These are phyloP conservation scores for Claviceps arundinis DNA, from an alignment of 2,329 filamentous ascomycete genomes.

Conservation along the genomic window DNA sequence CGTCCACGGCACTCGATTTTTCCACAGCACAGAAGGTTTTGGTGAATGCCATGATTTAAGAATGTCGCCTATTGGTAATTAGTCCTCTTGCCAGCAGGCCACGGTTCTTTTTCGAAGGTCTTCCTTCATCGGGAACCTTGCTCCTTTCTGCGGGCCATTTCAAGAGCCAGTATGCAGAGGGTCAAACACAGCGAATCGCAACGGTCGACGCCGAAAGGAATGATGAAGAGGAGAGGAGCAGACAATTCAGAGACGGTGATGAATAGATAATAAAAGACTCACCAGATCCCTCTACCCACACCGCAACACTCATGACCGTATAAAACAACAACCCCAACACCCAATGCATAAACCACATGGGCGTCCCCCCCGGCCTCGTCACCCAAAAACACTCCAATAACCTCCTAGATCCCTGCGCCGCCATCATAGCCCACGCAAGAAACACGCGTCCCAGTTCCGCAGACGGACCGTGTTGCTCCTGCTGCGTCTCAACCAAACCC, in stretches of 20 bases:
- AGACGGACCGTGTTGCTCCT: conserved; percentile 3
- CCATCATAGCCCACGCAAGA: conserved; percentile 59
- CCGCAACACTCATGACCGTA: conserved; percentile 52
- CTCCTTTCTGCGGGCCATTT: no score
- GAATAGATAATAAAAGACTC: conserved; percentile 16
- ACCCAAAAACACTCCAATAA: conserved; percentile 61
- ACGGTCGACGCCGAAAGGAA: background rate
- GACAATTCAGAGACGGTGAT: background rate
- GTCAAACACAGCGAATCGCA: background rate
- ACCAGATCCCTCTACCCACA: conserved; percentile 79
- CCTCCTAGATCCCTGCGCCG: conserved; percentile 60
- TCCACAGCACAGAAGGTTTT: conserved; percentile 8
- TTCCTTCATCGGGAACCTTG: no score
- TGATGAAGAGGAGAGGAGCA: background rate
- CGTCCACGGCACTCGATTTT: conserved; percentile 26
- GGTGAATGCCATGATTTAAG: conserved; percentile 19
- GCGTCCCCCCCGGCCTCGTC: conserved; percentile 47
- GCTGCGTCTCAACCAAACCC: conserved; percentile 27
- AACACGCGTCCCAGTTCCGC: conserved; percentile 50
- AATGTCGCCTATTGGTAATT: conserved; percentile 17
- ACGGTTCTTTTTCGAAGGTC: no score
- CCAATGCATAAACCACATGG: conserved; percentile 83
- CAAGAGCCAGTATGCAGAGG: background rate
- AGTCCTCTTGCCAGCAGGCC: no score
- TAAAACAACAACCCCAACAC: conserved; percentile 69